Conservation (phyloP, 2,329 filamentous ascomycete genomes). For the Fusarium sp. region DNA sequence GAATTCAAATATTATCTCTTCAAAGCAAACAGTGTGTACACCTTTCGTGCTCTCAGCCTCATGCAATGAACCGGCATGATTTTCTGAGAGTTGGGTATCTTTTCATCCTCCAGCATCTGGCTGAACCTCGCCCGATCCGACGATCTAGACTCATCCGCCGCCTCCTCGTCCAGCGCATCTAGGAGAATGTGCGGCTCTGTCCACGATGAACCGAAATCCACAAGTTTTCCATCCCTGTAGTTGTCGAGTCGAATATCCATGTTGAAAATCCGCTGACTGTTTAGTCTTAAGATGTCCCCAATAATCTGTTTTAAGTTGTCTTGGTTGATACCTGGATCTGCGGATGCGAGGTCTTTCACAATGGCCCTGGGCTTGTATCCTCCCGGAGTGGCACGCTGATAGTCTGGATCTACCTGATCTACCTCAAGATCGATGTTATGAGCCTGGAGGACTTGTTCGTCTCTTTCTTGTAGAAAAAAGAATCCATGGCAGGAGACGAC, state of each 20-base stretch:
- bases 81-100: conserved; percentile 5
- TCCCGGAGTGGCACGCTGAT: not conserved
- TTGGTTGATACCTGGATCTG: not conserved
- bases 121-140: conserved; percentile 28
- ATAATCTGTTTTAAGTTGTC: not conserved
- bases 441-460: not conserved
- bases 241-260: not conserved
- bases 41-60: not conserved
- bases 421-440: not conserved
- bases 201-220: conserved; percentile 25
- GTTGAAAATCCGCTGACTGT: not conserved
- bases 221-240: not conserved
- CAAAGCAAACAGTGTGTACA: not conserved
- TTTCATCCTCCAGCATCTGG: conserved; percentile 29
- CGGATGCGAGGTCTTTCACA: not conserved
- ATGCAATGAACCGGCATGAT: conserved; percentile 5
- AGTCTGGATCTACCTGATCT: not conserved
- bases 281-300: not conserved
- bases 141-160: not conserved
- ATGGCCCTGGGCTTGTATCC: not conserved
- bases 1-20: too few species aligned
- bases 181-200: conserved; percentile 31
- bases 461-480: not conserved
- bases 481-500: not conserved
- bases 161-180: conserved; percentile 6